A percentile compares a stretch with the other conserved stretches of the same genome.
These are phyloP conservation scores for Murraya koenigii DNA, from an alignment of 345 rosid species.

Conservation along the genomic window DNA sequence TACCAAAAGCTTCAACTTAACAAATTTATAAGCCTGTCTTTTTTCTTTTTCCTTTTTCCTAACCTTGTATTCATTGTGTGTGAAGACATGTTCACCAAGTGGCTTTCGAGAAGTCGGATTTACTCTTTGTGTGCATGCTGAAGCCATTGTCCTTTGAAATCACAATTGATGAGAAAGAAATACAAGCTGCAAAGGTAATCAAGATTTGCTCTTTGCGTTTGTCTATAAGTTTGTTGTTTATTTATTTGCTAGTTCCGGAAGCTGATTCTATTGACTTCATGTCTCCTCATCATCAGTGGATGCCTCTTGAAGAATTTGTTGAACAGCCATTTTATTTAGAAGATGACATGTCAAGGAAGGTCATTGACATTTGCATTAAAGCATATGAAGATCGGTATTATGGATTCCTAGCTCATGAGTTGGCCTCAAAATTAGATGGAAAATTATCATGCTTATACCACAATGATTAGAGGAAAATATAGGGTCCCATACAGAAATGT, in stretches of 20 bases:
- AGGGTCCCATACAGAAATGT: no score
- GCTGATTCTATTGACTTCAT: not conserved
- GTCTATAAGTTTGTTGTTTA: no score
- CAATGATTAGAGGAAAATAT: not conserved
- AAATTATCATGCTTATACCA: conserved; percentile 37
- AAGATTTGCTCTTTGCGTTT: not conserved
- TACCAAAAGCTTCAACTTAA: not conserved
- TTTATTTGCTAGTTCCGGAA: not conserved
- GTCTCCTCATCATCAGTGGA: conserved; percentile 34
- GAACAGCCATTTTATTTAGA: conserved; percentile 39
- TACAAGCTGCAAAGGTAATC: conserved; percentile 42
- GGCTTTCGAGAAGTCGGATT: conserved; percentile 51
- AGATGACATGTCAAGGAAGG: conserved; percentile 38
- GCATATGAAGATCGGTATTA: conserved; percentile 27
- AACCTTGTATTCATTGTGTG: not conserved
- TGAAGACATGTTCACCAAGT: conserved; percentile 44
- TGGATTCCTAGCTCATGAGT: conserved; percentile 40
- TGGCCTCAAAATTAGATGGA: conserved; percentile 53
- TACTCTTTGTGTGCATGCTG: conserved; percentile 47
- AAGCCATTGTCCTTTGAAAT: conserved; percentile 43
- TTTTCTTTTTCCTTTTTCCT: not conserved
- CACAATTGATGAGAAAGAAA: conserved; percentile 38
- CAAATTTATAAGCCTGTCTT: not conserved
- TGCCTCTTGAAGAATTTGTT: conserved; percentile 36
- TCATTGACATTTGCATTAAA: conserved; percentile 35